Base-by-base conservation (phyloP, 1,284 basidiomycete genomes). In the Trametes polyzona region DNA sequence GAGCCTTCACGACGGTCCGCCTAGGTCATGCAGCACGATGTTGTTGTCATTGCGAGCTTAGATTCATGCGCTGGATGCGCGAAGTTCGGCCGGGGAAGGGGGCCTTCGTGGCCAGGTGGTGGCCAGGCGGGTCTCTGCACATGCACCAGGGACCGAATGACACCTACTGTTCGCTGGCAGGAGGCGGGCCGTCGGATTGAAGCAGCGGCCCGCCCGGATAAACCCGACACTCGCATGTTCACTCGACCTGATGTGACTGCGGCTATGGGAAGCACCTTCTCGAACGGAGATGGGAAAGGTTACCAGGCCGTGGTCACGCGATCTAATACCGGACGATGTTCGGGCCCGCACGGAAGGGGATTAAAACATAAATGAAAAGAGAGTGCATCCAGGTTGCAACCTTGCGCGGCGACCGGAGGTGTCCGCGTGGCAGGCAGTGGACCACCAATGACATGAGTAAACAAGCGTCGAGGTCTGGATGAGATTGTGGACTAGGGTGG, bases 81-180 rank as follows among this genome's bases (percentile, higher is more conserved):
- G 58, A 63, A 24, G 48, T 56, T 58, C 48, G 41, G 24, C 61
- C 61, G 52, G 30, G 9, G 57, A 39, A 53, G 42, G 23, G 43
- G 47, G 39, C 40, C 39, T 19, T 36, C 44, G 35, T 30, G 52
- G 24, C 48, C 29, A 42, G 43, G 17, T 36, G 48, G 35, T 30
- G 52, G 24, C 48, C 29, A 42, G 41, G 12, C 49, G 21, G 27
- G 17, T 3, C 19, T 9, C 26, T 42, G 41, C 41, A 42, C 41
- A 42, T 42, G 41, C 24, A 29, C 7, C 41, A 27, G 24, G 16
- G 5, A 33, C 44, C 30, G 19, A 35, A 4, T 35, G 33, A 35
- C 39, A 23, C 5, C 9, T 21, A 12, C 29, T 47, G 33, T 37
- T 16, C 29, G 46, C 47, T 35, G 19, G 44, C 47, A 24, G 32